These are phyloP conservation scores for Exophiala sp. DNA, from an alignment of 2,329 filamentous ascomycete species.

Conservation along the genomic window DNA sequence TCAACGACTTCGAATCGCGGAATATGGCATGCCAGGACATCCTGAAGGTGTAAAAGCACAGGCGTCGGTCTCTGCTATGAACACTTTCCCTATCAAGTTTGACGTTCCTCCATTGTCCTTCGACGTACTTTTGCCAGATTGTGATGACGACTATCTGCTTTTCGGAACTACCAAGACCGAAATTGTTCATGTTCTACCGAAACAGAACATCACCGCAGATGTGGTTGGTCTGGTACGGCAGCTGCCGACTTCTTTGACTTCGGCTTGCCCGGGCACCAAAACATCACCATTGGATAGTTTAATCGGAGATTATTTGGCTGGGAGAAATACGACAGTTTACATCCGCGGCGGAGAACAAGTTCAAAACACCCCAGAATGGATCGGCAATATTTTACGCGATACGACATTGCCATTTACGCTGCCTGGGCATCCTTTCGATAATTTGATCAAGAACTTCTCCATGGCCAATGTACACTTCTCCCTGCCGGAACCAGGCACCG, in stretches of 20 bases:
- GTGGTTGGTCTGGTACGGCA: slow-evolving; percentile 69
- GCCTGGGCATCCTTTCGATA: slow-evolving; percentile 74
- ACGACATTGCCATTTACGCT: slow-evolving; percentile 82
- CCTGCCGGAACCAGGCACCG: slow-evolving; percentile 75
- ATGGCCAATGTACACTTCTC: slow-evolving; percentile 81
- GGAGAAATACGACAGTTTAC: slow-evolving; percentile 73
- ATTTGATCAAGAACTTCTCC: slow-evolving; percentile 82
- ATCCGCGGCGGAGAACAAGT: slow-evolving; percentile 73
- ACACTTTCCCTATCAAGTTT: slow-evolving; percentile 74
- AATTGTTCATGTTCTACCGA: slow-evolving; percentile 64
- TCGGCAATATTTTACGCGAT: slow-evolving; percentile 73
- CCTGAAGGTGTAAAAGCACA: slow-evolving; percentile 73
- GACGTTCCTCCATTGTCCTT: slow-evolving; percentile 77
- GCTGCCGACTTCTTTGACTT: slow-evolving; percentile 69
- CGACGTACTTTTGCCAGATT: slow-evolving; percentile 80
- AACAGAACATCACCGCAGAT: slow-evolving; percentile 63
- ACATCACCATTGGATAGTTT: slow-evolving; percentile 82
- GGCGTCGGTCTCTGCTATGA: slow-evolving; percentile 67
- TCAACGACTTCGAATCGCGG: slow-evolving; percentile 72
- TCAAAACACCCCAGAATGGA: slow-evolving; percentile 72
- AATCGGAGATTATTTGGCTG: slow-evolving; percentile 75
- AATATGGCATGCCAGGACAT: slow-evolving; percentile 56
- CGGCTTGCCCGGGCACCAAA: slow-evolving; percentile 69
- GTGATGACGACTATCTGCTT: slow-evolving; percentile 66
- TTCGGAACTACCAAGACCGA: slow-evolving; percentile 73